These are phyloP conservation scores for Amanita pseudoporphyria DNA, from an alignment of 768 basidiomycete genomes.

Conservation along the genomic window DNA sequence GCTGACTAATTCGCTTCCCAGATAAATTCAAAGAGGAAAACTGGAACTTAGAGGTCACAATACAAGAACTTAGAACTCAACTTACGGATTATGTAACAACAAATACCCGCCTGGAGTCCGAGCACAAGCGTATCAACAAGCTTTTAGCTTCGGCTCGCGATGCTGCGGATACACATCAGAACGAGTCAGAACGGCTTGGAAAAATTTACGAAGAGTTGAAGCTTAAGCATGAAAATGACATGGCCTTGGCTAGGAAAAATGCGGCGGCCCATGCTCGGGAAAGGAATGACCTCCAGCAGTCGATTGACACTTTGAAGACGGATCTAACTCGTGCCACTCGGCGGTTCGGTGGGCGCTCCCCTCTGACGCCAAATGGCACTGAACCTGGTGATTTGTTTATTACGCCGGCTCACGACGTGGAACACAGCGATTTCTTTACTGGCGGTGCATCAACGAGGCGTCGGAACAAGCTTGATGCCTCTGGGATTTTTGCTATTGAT, in stretches of 20 bases:
- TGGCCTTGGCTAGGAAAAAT: conserved; percentile 83
- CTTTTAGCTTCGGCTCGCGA: conserved; percentile 67
- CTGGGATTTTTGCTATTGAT: conserved; percentile 38
- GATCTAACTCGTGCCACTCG: conserved; percentile 60
- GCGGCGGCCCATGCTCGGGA: conserved; percentile 85
- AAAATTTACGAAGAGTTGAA: conserved; percentile 62
- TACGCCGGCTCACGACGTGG: conserved; percentile 48
- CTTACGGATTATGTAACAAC: conserved; percentile 57
- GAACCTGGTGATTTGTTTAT: conserved; percentile 33
- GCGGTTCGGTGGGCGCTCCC: conserved; percentile 47
- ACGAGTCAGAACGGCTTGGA: conserved; percentile 68
- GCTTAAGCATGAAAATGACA: conserved; percentile 88
- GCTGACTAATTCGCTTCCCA: conserved; percentile 17
- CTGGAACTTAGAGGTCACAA: conserved; percentile 93
- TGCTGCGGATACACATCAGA: conserved; percentile 75
- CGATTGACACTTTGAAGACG: conserved; percentile 66
- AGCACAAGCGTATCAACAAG: conserved; percentile 74
- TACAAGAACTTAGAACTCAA: conserved; percentile 78
- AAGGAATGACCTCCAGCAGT: conserved; percentile 82
- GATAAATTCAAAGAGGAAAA: conserved; percentile 98
- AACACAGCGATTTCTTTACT: conserved; percentile 56
- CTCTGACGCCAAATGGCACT: conserved; percentile 56
- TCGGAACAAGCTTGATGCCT: conserved; percentile 35
- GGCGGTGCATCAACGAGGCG: conserved; percentile 58
- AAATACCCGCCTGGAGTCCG: conserved; percentile 64